These are phyloP conservation scores for Neopestalotiopsis rosae DNA, from an alignment of 2,329 filamentous ascomycete species.

Conservation along the genomic window DNA sequence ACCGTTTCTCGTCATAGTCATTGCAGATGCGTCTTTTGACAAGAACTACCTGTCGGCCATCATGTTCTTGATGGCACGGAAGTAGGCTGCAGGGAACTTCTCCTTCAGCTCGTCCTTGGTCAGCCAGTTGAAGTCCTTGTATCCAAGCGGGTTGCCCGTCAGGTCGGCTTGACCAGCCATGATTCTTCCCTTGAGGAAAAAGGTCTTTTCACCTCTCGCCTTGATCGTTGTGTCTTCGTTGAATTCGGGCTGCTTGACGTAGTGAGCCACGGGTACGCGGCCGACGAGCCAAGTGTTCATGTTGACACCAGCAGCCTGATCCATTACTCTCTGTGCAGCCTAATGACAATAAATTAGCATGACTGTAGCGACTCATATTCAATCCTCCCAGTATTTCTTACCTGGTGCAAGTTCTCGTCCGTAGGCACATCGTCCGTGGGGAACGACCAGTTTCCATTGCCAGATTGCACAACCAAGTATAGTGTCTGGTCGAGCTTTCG, in stretches of 20 bases:
- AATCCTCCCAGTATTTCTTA: constrained; percentile 50
- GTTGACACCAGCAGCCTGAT: constrained; percentile 81
- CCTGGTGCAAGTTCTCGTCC: constrained; percentile 82
- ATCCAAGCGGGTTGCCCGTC: constrained; percentile 70
- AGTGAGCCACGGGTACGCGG: constrained; percentile 84
- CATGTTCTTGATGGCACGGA: constrained; percentile 79
- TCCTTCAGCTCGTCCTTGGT: constrained; percentile 84
- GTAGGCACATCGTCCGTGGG: constrained; percentile 72
- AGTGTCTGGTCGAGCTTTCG: constrained; percentile 80
- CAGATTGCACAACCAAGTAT: constrained; percentile 82
- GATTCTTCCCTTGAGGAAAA: constrained; percentile 96
- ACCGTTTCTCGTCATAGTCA: constrained; percentile 21
- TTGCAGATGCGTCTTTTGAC: constrained; percentile 2
- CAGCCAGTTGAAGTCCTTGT: constrained; percentile 90
- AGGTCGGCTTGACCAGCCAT: constrained; percentile 95
- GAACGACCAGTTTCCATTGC: constrained; percentile 79
- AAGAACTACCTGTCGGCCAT: constrained; percentile 72
- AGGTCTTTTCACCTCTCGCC: constrained; percentile 76
- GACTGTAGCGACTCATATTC: neutral
- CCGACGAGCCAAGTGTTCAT: constrained; percentile 99
- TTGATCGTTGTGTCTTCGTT: constrained; percentile 47
- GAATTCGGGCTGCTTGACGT: constrained; percentile 61
- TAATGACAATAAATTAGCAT: constrained; percentile 44
- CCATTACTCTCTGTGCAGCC: constrained; percentile 82
- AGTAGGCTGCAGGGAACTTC: constrained; percentile 72